Base-by-base conservation (phyloP, 176 grass and related monocot genomes). In the Eragrostis curvula region DNA sequence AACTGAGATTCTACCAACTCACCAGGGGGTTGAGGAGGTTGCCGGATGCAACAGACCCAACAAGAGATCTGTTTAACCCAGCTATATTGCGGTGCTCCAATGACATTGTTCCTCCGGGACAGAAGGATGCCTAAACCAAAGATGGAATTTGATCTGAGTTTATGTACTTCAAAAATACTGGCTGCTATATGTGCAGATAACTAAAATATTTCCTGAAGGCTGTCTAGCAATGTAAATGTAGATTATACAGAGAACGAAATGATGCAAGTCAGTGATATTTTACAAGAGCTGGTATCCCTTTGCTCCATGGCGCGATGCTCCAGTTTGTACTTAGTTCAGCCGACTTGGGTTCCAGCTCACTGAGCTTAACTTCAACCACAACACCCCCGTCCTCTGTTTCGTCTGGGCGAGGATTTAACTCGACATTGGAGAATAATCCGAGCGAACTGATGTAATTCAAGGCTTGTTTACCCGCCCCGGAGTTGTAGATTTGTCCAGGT, bases 21-120 rank as follows among this genome's bases (percentile, higher is more conserved):
- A 99, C 96, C 96, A 93, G 90, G 88, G 93, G 96, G 79, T 96
- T 93, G 10, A 99, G 90, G 28, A 99, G 91, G 84, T 99, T 99
- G 46, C 96, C 93, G 46, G 93, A 99, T 66, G 96, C 90, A 69
- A 99, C 89, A 82, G 93, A 96, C 62, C 96, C 96, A 90, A 90
- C 76, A 69, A 96, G 89, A 41, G 91, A 96, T 77, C 93, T 88
- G 43, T 96, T 99, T 50, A 96, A 85, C 25, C 96, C 96, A 39
- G 87, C 88, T 62, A 99, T 96, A 55, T 99, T 99, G 32, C 93
- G 80, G 83, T 93, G 93, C 84, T 96, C 91, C 84, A 99, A 96
- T 74, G 87, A 96, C 56, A 99, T 91, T 67, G 90, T 90, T 78
- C 96, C 96, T 83, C 96, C 96, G 45, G 96, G 96, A 90, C 85